Percentiles rank a stretch among this genome's conserved stretches.
phyloP scores from a whole-genome alignment of 257 asterid genomes.

The Plantago elongata region DNA sequence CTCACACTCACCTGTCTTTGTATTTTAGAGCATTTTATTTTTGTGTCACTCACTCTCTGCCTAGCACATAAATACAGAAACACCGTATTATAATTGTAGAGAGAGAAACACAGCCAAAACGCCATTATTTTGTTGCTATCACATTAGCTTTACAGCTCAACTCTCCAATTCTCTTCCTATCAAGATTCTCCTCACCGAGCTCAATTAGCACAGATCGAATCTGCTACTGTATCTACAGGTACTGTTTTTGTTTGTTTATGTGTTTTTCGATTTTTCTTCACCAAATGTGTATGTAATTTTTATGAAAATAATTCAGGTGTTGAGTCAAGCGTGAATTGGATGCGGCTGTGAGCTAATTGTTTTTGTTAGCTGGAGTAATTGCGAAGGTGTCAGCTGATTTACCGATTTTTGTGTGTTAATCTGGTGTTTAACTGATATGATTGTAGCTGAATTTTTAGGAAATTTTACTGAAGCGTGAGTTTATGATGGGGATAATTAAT shows the following conservation, averaged over 20 bases:
- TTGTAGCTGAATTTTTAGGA: conserved; percentile 20
- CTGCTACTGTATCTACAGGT: conserved; percentile 36
- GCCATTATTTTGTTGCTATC: conserved; percentile 35
- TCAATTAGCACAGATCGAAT: conserved; percentile 43
- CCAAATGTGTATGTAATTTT: not conserved
- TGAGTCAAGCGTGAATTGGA: too few species aligned
- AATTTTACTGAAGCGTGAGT: conserved; percentile 1
- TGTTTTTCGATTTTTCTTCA: conserved; percentile 9
- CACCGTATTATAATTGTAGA: conserved; percentile 27
- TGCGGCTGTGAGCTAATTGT: too few species aligned
- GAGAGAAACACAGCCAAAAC: conserved; percentile 32
- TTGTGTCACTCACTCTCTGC: conserved; percentile 18
- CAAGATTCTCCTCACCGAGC: conserved; percentile 28
- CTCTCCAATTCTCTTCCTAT: conserved; percentile 23
- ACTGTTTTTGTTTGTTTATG: conserved; percentile 10
- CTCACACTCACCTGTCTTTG: not conserved
- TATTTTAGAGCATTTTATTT: not conserved
- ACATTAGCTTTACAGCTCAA: conserved; percentile 52
- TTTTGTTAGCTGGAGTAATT: not conserved
- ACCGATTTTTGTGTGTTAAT: not conserved
- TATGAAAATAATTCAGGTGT: not conserved
- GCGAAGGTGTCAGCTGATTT: too few species aligned
- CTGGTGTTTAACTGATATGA: not conserved
- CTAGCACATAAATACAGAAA: conserved; percentile 1
- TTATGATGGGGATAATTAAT: conserved; percentile 16